Conservation (phyloP, 192 early-diverging fungal species). For the Podochytrium sp. region DNA sequence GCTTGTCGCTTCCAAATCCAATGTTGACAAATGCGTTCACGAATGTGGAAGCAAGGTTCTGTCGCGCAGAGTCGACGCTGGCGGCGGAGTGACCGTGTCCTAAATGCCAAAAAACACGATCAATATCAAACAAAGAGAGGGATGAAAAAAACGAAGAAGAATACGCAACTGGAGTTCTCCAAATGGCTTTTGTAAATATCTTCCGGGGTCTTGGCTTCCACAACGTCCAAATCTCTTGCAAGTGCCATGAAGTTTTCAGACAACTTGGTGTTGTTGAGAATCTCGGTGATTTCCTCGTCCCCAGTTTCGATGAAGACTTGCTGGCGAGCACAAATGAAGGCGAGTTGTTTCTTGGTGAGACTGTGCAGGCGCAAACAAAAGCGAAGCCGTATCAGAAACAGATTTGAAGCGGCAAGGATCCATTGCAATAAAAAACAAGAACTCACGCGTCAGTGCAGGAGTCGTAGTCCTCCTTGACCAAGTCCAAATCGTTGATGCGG, state of each 20-base stretch:
- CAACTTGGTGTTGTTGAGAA: slow-evolving; percentile 86
- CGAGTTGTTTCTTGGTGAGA: slow-evolving; percentile 91
- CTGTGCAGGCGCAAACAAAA: slow-evolving; percentile 39
- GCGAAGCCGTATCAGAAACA: not conserved
- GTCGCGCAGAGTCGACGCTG: slow-evolving; percentile 89
- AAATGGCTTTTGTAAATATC: slow-evolving; percentile 98
- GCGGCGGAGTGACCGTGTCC: slow-evolving; percentile 63
- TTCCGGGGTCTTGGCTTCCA: slow-evolving; percentile 94
- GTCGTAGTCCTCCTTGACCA: slow-evolving; percentile 88
- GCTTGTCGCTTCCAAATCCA: slow-evolving; percentile 93
- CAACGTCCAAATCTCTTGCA: slow-evolving; percentile 89
- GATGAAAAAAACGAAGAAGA: not conserved
- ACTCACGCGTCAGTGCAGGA: slow-evolving; percentile 78
- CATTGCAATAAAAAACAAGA: not conserved
- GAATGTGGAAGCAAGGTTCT: slow-evolving; percentile 96
- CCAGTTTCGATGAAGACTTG: slow-evolving; percentile 81
- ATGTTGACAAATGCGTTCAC: slow-evolving; percentile 99
- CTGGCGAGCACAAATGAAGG: slow-evolving; percentile 90
- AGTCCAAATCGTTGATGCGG: slow-evolving; percentile 75
- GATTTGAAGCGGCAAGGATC: no score
- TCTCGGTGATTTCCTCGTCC: slow-evolving; percentile 79
- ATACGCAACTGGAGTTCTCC: slow-evolving; percentile 78
- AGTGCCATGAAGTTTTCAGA: slow-evolving; percentile 88
- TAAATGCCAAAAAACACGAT: slow-evolving; percentile 35
- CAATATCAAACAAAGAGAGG: not conserved